Base-by-base conservation (phyloP, 2,329 filamentous ascomycete genomes). In the Fusarium bulbicola region DNA sequence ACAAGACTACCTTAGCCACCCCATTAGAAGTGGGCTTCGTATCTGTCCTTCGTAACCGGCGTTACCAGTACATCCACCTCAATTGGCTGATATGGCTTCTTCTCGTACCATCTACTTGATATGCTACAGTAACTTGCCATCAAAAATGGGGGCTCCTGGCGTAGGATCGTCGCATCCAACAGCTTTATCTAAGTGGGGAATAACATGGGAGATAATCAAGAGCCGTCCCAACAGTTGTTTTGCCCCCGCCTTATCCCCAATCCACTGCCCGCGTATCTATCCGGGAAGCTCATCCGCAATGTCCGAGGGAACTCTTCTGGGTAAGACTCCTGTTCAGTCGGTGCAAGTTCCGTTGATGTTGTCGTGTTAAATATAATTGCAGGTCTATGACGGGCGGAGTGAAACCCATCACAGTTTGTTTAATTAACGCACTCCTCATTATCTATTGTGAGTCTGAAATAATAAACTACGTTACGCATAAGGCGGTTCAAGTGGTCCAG, bases 101-200 rank as follows among this genome's bases (percentile, higher is more conserved):
- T n/a, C 21, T 7, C n/a, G 40, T 58, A 46, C 18, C 40, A 16
- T 46, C 26, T 46, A 43, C 26, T 49, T 59, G 42, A 7, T 24
- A 24, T 59, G 3, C 26, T 11, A 18, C 10, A 53, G 10, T 26
- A 7, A 36, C 34, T 7, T 50, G 7, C 28, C 34, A 54, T 40
- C 57, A 11, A 50, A 26, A 40, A 59, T 59, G 57, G 57, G 57
- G 57, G 45, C 36, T 21, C n/a, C 5, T 21, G 20, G 11, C 40
- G 18, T 53, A 59, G 13, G 45, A 30, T 21, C 18, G 9, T 26
- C 40, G 9, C 28, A 40, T 32, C 36, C 20, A 1, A 21, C n/a
- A 26, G 46, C 21, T 54, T 59, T 59, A 59, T 42, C 57, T 59
- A 21, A n/a, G 57, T 59, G 46, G 57, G 57, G 57, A 20, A 18